Conservation (phyloP, 2,329 filamentous ascomycete genomes). For the Xylaria sp. region DNA sequence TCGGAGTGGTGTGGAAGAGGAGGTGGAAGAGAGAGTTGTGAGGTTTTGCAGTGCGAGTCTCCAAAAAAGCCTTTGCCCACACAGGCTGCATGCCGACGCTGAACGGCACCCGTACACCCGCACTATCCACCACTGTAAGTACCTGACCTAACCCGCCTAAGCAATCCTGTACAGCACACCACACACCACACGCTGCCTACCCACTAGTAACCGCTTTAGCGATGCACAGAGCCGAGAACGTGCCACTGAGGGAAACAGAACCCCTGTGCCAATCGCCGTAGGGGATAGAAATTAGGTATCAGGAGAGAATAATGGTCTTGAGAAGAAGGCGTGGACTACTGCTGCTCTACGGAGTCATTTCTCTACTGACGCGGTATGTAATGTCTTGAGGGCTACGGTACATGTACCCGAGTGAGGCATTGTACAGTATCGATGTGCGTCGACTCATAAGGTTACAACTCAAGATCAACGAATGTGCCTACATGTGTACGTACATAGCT, state of each 20-base stretch:
- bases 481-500: background rate
- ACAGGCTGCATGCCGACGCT: constrained; percentile 29
- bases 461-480: background rate
- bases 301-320: constrained; percentile 15
- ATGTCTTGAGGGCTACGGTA: constrained; percentile 22
- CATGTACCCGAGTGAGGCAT: constrained; percentile 16
- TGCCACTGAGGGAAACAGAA: constrained; percentile 15
- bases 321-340: no score
- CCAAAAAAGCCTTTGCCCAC: constrained; percentile 35
- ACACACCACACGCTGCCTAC: background rate
- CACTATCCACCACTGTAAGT: constrained; percentile 5
- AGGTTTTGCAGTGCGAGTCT: constrained; percentile 39
- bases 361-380: background rate
- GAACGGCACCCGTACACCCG: constrained; percentile 14
- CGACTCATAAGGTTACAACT: background rate
- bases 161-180: background rate
- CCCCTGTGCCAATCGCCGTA: background rate
- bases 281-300: background rate
- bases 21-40: constrained; percentile 38
- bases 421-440: constrained; percentile 7
- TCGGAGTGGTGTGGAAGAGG: constrained; percentile 36
- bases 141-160: background rate
- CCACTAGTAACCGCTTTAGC: constrained; percentile 22
- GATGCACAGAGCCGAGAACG: constrained; percentile 25
- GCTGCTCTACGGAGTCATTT: background rate